Base-by-base conservation (phyloP, 1,284 basidiomycete species). In the Ustilago lituana region DNA sequence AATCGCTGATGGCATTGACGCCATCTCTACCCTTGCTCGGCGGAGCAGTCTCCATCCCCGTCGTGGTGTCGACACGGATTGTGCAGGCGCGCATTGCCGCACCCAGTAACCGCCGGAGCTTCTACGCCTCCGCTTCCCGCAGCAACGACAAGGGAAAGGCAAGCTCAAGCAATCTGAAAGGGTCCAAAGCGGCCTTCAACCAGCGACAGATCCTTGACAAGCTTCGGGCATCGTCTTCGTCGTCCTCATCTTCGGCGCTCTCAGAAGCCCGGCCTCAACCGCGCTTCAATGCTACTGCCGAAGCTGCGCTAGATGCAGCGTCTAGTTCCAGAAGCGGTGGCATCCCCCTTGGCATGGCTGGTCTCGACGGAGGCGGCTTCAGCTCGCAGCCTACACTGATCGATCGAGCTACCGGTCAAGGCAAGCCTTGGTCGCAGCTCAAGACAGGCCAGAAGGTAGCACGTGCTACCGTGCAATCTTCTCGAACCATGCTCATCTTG, bases 391-490 rank as follows among this genome's bases (percentile, higher is more conserved):
- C 62, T 0, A 60, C 58, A 3, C 20, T 57, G 26, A 56, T 73
- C 19, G 73, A 73, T 37, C 59, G 48, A 53, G 65, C 63, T 43
- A 72, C 53, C 5, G 75, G 70, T 9, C 50, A 62, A 36, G 75
- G 84, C 78, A 83, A 81, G 61, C 65, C 72, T 70, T 96, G 93
- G 93, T 88, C 88, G 23, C 89, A 96, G 74, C 84, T 96, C 45
- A 90, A 87, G 62, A 85, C 89, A 2, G 86, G 88, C 27, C 92
- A 92, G 46, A 96, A 95, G 86, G 92, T 91, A n/a, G 85, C 88
- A 38, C 88, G 92, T 27, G 89, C 91, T 33, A 90, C 91, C 0
- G 89, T 75, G 4, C 68, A 73, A 88, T 48, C 87, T 89, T 70
- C 91, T 7, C 94, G 93, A 76, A 82, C 94, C 14, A 86, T 88